Evolutionary conservation across 2,329 filamentous ascomycete genomes (phyloP), one percentile per base, ranked within the genome.

Genomic region (Dactylellina sp.): DNA sequence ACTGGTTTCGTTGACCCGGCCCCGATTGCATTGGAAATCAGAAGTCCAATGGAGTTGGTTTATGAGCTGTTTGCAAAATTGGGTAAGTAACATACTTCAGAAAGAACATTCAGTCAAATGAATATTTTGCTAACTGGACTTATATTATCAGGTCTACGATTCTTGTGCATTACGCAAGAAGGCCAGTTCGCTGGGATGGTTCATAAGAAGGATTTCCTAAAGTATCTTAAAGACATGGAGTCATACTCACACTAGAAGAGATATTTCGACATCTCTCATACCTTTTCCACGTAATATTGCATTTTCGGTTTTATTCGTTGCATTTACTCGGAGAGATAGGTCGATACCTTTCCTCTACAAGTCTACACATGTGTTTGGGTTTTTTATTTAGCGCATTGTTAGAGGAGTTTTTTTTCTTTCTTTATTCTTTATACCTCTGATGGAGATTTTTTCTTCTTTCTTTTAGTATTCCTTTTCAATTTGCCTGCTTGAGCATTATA

Each of bases 1-100:
- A 96, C 93, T 0, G 88, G 87, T 1, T 97, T 90, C 78, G 96
- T 99, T 80, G 95, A 99, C 80, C 92, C 92, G 14, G 89, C 94
- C 1, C 95, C 95, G 0, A 87, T 99, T 12, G 87, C 93, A 11
- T 84, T 99, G 22, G 95, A 99, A 79, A 91, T 96, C 28, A 88
- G 89, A 77, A 95, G 91, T 0, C 92, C 95, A 0, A 93, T 98
- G 87, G 93, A 98, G 80, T 83, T 99, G 40, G 95, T 97, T 2
- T 97, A 97, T 79, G 95, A 99, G 80, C 94, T 93, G 79, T 99
- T 98, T 80, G 91, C 92, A 56, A 99, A 99, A 82, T 84, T 99
- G 7, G 70, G 70, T 66, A 66, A 49, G 70, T 72, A 20, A 3
- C 11, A 11, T 39, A 16, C 20, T 24, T 32, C 28, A 4, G 28